A percentile compares a stretch with the other conserved stretches of the same genome.
Evolutionary conservation across 2,329 filamentous ascomycete species (phyloP).

Genomic region (Nemania bipapillata): DNA sequence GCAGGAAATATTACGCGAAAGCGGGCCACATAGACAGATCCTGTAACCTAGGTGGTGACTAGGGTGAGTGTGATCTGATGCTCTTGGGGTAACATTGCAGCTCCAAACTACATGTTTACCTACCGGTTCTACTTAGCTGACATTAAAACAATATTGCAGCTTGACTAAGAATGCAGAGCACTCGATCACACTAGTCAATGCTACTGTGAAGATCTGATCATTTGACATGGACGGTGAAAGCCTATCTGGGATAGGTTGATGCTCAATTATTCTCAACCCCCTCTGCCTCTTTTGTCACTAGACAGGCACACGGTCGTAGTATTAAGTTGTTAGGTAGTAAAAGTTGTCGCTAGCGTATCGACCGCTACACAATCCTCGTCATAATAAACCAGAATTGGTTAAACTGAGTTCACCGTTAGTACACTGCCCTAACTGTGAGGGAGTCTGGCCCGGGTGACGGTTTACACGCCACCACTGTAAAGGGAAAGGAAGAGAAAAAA

Average conservation of each 20-base stretch:
- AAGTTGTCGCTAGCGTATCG: slow-evolving; percentile 1
- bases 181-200: slow-evolving; percentile 28
- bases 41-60: slow-evolving; percentile 40
- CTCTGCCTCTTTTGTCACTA: neutral
- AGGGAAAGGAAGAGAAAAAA: neutral
- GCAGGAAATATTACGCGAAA: slow-evolving; percentile 35
- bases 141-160: slow-evolving; percentile 26
- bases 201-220: slow-evolving; percentile 24
- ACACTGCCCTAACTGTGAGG: neutral
- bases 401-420: slow-evolving; percentile 1
- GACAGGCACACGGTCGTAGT: slow-evolving; percentile 9
- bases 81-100: slow-evolving; percentile 44
- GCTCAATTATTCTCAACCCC: neutral
- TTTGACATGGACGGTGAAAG: slow-evolving; percentile 24
- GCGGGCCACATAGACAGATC: slow-evolving; percentile 42
- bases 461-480: neutral
- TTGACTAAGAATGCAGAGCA: slow-evolving; percentile 21
- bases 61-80: slow-evolving; percentile 40
- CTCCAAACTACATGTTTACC: slow-evolving; percentile 37
- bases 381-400: neutral
- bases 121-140: slow-evolving; percentile 34
- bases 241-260: neutral
- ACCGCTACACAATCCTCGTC: slow-evolving; percentile 7
- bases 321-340: neutral
- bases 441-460: neutral